Evolutionary conservation across 805 yeast species (phyloP).

Genomic region (Candida sphagnicola): DNA sequence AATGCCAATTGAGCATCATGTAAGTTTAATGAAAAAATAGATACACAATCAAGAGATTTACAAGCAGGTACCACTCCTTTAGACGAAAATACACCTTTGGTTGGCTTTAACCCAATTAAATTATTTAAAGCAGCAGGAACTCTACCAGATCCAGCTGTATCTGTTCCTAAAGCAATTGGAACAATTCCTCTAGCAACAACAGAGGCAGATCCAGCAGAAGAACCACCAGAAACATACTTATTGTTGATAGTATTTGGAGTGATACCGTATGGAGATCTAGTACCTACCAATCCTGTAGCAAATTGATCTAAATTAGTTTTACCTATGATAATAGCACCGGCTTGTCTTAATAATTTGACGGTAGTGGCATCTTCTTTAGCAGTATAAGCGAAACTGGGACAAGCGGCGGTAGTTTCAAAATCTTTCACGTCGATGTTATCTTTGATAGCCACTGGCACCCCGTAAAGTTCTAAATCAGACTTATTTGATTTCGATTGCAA

Average conservation of each 20-base stretch:
- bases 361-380: constrained; percentile 75
- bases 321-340: constrained; percentile 92
- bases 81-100: constrained; percentile 83
- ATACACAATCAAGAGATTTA: constrained; percentile 88
- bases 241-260: constrained; percentile 75
- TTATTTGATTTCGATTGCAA: constrained; percentile 61
- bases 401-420: constrained; percentile 89
- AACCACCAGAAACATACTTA: constrained; percentile 88
- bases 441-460: constrained; percentile 93
- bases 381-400: constrained; percentile 73
- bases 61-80: constrained; percentile 97
- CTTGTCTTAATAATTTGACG: constrained; percentile 67
- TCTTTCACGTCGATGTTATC: constrained; percentile 90
- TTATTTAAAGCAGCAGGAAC: constrained; percentile 96
- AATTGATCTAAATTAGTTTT: constrained; percentile 96
- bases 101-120: constrained; percentile 87
- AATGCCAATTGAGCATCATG: constrained; percentile 81
- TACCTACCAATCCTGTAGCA: constrained; percentile 96
- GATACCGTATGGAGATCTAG: constrained; percentile 91
- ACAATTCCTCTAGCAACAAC: constrained; percentile 88
- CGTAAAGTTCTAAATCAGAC: constrained; percentile 64
- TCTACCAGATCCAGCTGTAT: constrained; percentile 97
- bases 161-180: constrained; percentile 89
- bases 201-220: constrained; percentile 93
- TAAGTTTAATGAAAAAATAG: constrained; percentile 74